phyloP scores from a whole-genome alignment of 129 eudicot species.

The Tagetes patula region DNA sequence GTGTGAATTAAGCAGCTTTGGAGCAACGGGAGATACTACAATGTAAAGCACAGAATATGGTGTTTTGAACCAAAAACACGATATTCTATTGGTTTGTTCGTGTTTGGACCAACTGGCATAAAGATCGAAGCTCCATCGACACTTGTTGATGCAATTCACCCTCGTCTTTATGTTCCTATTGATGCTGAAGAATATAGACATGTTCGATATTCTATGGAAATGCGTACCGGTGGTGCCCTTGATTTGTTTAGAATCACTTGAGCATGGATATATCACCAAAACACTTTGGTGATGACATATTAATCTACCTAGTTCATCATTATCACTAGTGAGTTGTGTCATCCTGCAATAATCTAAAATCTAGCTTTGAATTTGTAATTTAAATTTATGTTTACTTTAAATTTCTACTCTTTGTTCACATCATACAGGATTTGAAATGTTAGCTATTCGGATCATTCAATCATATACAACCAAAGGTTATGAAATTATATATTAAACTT shows the following conservation, averaged over 20 bases:
- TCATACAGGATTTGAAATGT: too few relatives aligned
- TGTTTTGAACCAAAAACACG: neutral
- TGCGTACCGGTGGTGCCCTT: neutral
- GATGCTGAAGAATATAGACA: neutral
- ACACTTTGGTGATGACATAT: neutral
- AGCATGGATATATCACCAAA: neutral
- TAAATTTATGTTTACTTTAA: neutral
- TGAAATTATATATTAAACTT: too few relatives aligned
- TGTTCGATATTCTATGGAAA: neutral
- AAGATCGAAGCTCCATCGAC: neutral
- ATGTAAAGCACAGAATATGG: neutral
- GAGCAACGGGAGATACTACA: neutral
- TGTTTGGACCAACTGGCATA: neutral
- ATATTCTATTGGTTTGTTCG: neutral
- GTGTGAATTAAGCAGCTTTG: neutral
- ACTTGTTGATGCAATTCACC: neutral
- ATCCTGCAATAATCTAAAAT: neutral
- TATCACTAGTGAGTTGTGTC: neutral
- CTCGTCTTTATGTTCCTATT: conserved; percentile 3
- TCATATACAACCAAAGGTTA: too few relatives aligned
- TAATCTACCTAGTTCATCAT: neutral
- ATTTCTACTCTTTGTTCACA: neutral
- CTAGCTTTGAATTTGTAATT: too few relatives aligned
- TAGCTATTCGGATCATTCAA: too few relatives aligned
- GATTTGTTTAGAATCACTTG: neutral